Evolutionary conservation across 148 eudicot species (phyloP), one percentile per base, ranked within the genome.

Genomic region (Gaultheria prostrata): DNA sequence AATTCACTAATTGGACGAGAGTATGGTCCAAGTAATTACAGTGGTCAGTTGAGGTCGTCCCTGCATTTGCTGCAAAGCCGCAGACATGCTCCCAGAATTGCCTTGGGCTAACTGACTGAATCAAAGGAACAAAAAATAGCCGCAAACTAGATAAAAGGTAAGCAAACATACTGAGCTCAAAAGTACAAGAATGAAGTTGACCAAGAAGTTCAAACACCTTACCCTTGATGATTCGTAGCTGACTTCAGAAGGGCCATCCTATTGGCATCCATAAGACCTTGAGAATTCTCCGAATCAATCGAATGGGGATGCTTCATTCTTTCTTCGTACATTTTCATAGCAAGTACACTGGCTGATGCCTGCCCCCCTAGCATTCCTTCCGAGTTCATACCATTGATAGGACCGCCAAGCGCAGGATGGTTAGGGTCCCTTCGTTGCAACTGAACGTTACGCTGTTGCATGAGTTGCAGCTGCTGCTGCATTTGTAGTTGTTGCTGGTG

Each of bases 401-500:
- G 91, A 77, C 92, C 91, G 45, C 94, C 92, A 83, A 93, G 91
- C 18, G 94, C 89, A 85, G 95, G 92, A 86, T 96, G 97, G 85
- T 91, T 94, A 33, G 97, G 92, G 85, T 97, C 96, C 80, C 99
- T 95, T 88, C 96, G 89, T 84, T 93, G 98, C 89, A 97, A 87
- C 89, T 97, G 99, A 78, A 93, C 93, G 87, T 88, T 97, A 30
- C 98, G 89, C 84, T 95, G 98, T 86, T 97, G 99, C 97, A 97
- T 92, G 80, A 94, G 86, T 83, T 97, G 99, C 84, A 97, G 73
- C 81, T 94, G 98, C 85, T 94, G 98, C 91, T 67, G 72, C 72
- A 94, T 89, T 87, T 94, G 96, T 78, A 94, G 57, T 86, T 94
- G 98, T 79, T 93, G 97, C 50, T 94, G 98, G 43, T 97, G 98